Base-by-base conservation (phyloP, 169 alveolate species). In the Blepharisma undulans region DNA sequence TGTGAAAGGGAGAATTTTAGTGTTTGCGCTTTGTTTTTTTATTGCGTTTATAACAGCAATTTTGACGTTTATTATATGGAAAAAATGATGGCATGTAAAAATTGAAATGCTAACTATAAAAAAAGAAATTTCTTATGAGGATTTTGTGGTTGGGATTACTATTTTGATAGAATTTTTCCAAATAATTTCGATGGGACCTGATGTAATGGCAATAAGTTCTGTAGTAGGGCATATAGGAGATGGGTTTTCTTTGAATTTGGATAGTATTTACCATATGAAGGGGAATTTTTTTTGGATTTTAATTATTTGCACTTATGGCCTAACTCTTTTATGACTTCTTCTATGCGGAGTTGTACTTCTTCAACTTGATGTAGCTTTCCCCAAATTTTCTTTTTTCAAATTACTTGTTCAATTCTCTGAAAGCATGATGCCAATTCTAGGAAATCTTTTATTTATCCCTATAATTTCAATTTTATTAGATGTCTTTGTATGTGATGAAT, bases 361-460 rank as follows among this genome's bases (percentile, higher is more conserved):
- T 25, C 33, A 84, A 4, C 77, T 84, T 34, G 71, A 84, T 4
- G 36, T 4, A 36, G 60, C 14, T 14, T 84, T 84, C 0, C 36
- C 27, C 10, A 48, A 76, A 4, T 84, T 3, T 0, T 36, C 27
- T 32, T 19, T 84, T 29, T 48, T 84, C 22, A 84, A 76, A 29
- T 18, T 84, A 5, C 60, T 84, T 48, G 89, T 22, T 16, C 29
- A 33, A 30, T 84, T 33, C 8, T n/a, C 29, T 48, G 29, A 21
- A 25, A 60, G 29, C 36, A 25, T 84, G 25, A 84, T 84, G 89
- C 89, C 89, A 60, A 84, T 84, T 16, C 22, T 84, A 4, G 77
- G 89, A 22, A 59, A 84, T 76, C 12, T 84, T 10, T n/a, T 84
- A 25, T 84, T 84, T 84, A 34, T 84, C 60, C 89, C 89, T 3